Conservation (phyloP, 73 alveolate species). For the Effrenium voratum region DNA sequence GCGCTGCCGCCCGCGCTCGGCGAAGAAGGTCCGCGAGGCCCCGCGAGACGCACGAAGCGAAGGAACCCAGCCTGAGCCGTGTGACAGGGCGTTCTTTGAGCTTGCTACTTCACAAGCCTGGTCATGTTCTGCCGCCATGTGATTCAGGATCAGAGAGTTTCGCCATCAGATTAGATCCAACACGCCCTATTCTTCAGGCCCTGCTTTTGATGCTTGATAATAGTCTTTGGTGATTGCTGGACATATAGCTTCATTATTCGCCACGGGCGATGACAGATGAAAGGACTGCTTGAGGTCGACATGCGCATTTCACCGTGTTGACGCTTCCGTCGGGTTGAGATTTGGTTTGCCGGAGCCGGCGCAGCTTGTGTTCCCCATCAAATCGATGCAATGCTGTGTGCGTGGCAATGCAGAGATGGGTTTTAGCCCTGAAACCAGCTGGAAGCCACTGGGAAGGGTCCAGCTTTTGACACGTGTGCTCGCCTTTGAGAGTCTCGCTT, state of each 20-base stretch:
- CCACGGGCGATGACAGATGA: neutral
- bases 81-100: neutral
- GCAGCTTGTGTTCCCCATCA: neutral
- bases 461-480: no score
- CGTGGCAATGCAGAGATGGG: no score
- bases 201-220: neutral
- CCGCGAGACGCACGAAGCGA: no score
- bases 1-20: conserved; percentile 74
- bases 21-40: neutral
- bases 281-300: neutral
- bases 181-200: neutral
- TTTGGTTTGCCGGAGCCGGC: no score
- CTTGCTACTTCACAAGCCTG: neutral
- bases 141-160: no score
- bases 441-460: no score
- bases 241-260: neutral
- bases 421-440: no score
- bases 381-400: neutral
- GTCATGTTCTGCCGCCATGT: no score
- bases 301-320: neutral
- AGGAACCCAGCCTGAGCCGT: no score
- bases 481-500: no score
- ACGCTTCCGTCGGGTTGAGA: no score
- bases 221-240: neutral
- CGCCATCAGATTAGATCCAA: neutral